Conservation (phyloP, 2,329 filamentous ascomycete genomes). For the Phialophora verrucosa region DNA sequence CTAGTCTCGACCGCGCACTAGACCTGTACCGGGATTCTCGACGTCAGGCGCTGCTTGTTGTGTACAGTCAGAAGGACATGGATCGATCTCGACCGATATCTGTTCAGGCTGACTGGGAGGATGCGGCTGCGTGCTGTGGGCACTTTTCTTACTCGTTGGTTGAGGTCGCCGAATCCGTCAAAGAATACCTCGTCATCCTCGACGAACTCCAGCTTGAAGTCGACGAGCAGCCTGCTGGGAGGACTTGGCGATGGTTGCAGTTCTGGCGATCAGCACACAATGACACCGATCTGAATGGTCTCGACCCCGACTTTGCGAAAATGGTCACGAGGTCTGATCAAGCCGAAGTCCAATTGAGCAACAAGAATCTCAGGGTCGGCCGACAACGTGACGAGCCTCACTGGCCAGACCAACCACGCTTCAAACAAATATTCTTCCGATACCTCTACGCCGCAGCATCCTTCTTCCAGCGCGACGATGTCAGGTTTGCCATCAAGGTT, state of each 20-base stretch:
- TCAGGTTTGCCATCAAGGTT: conserved; percentile 87
- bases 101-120: conserved; percentile 90
- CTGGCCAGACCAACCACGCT: conserved; percentile 26
- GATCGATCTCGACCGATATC: conserved; percentile 71
- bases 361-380: conserved; percentile 23
- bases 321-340: conserved; percentile 25
- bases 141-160: conserved; percentile 93
- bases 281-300: conserved; percentile 41
- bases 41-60: conserved; percentile 73
- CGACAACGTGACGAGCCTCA: conserved; percentile 14
- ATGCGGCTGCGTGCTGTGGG: conserved; percentile 95
- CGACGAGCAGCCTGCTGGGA: conserved; percentile 65
- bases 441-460: conserved; percentile 61
- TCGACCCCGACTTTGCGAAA: conserved; percentile 27
- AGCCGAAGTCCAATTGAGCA: conserved; percentile 36
- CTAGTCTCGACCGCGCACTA: conserved; percentile 80
- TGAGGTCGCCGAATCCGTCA: conserved; percentile 88
- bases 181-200: conserved; percentile 78
- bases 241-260: conserved; percentile 83
- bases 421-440: conserved; percentile 35
- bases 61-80: conserved; percentile 81
- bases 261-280: conserved; percentile 65
- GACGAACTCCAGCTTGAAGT: conserved; percentile 78
- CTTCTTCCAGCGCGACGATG: conserved; percentile 67
- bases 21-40: conserved; percentile 77